phyloP scores from a whole-genome alignment of 176 grass and related monocot genomes.

The Thinopyrum elongatum region DNA sequence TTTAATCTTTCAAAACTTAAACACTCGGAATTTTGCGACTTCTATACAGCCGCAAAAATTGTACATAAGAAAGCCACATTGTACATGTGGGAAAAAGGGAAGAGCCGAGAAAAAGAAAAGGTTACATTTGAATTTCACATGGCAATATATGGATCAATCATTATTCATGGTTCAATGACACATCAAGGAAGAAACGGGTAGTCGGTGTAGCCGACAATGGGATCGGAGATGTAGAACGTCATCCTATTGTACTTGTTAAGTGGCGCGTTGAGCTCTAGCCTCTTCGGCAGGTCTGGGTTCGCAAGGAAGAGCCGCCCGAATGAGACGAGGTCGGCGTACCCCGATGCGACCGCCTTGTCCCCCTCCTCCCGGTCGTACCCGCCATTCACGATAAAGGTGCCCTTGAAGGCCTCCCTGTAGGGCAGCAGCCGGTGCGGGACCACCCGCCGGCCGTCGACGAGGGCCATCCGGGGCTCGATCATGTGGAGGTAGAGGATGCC shows the following conservation, averaged over 20 bases:
- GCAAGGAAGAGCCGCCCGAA: slow-evolving; percentile 19
- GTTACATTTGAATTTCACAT: too few species aligned
- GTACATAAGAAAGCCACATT: too few species aligned
- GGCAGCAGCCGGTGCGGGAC: slow-evolving; percentile 2
- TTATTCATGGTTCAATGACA: not conserved
- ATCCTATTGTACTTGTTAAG: slow-evolving; percentile 27
- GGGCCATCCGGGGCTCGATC: not conserved
- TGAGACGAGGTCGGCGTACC: not conserved
- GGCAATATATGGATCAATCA: not conserved
- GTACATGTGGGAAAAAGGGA: too few species aligned
- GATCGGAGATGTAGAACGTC: slow-evolving; percentile 28
- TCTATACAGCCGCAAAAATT: too few species aligned
- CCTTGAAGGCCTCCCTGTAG: not conserved
- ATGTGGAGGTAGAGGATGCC: slow-evolving; percentile 15
- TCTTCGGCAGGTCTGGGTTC: not conserved
- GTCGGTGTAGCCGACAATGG: slow-evolving; percentile 6
- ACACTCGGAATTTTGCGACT: too few species aligned
- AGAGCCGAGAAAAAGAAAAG: too few species aligned
- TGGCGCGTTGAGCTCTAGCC: not conserved
- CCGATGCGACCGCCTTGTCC: not conserved
- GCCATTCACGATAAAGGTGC: not conserved
- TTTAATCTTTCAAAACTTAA: too few species aligned
- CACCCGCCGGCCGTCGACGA: not conserved
- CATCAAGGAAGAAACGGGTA: slow-evolving; percentile 23
- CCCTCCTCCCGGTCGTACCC: slow-evolving; percentile 25